Conservation (phyloP, 2,329 filamentous ascomycete genomes). For the Ceratocystis colombiana region DNA sequence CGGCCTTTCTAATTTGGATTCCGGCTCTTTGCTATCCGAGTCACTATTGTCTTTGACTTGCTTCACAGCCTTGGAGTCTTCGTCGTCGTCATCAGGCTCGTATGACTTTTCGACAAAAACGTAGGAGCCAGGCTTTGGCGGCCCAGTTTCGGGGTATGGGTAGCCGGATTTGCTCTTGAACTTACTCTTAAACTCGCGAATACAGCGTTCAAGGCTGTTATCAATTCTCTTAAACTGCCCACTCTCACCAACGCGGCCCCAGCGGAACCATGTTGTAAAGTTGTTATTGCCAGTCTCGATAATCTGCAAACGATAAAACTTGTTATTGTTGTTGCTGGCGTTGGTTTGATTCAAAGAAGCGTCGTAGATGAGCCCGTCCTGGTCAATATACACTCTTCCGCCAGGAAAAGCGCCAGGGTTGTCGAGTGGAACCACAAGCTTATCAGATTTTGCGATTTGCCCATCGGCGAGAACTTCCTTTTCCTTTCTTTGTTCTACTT, state of each 20-base stretch:
- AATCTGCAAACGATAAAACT: conserved; percentile 69
- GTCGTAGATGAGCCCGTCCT: conserved; percentile 60
- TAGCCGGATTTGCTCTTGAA: conserved; percentile 54
- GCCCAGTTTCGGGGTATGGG: conserved; percentile 43
- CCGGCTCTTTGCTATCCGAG: conserved; percentile 33
- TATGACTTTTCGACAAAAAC: conserved; percentile 74
- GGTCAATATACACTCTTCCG: conserved; percentile 55
- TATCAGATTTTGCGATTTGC: conserved; percentile 40
- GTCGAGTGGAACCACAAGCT: conserved; percentile 43
- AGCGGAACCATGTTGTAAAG: conserved; percentile 54
- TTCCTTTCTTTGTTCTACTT: conserved; percentile 30
- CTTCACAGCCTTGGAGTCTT: conserved; percentile 29
- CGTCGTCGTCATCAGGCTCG: conserved; percentile 53
- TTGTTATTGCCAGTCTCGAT: conserved; percentile 24
- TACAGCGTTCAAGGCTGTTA: conserved; percentile 37
- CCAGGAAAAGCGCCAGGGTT: conserved; percentile 34
- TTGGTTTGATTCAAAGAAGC: conserved; percentile 73
- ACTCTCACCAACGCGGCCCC: conserved; percentile 63
- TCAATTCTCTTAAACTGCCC: conserved; percentile 42
- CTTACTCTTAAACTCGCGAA: conserved; percentile 47
- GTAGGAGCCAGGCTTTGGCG: conserved; percentile 59
- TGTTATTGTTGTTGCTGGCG: conserved; percentile 63
- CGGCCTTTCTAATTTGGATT: conserved; percentile 40
- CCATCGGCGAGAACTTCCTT: conserved; percentile 36
- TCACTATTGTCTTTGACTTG: conserved; percentile 29